Evolutionary conservation across 2,329 filamentous ascomycete genomes (phyloP), one percentile per base, ranked within the genome.

Genomic region (Aspergillus brasiliensis): DNA sequence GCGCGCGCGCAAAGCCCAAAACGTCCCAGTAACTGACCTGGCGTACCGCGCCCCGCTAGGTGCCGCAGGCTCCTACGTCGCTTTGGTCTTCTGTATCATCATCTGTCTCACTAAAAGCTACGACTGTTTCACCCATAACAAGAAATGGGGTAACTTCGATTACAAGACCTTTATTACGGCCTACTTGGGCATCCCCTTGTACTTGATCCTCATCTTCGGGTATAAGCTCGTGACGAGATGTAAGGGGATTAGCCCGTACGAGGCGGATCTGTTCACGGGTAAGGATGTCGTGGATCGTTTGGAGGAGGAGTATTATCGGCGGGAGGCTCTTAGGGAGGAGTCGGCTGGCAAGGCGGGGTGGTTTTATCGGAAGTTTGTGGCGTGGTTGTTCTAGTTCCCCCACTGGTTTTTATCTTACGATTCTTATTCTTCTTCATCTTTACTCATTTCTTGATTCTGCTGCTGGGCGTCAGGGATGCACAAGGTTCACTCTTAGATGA

Each of bases 21-120:
- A 80, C 56, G 78, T 91, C 13, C 75, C 82, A 10, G 73, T 87
- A 70, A 76, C 78, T 11, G 75, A 78, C 46, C 78, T 90, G 61
- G 84, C 86, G 1, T 92, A 88, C 73, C 82, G 82, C 15, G 88
- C 91, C 0, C 91, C 91, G 0, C 82, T 93, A 15, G 90, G 91
- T n/a, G 77, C 86, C 38, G 84, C 74, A 62, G 91, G 91, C 10
- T 91, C 88, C 0, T 86, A 86, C 71, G 79, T 80, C 60, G 89
- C 89, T 0, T 81, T 95, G 2, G 79, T 81, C 70, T 88, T 92
- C 77, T 92, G 89, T 77, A 82, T 83, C 69, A 72, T 95, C 34
- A 90, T 95, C 62, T 85, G 89, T 1, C 72, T 96, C 54, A 94
- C 91, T 71, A 96, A 95, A 84, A 93, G 92, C 81, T 95, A 87